A percentile compares a stretch with the other conserved stretches of the same genome.
Conservation (phyloP, 169 alveolate genomes). For the Besnoitia besnoiti region DNA sequence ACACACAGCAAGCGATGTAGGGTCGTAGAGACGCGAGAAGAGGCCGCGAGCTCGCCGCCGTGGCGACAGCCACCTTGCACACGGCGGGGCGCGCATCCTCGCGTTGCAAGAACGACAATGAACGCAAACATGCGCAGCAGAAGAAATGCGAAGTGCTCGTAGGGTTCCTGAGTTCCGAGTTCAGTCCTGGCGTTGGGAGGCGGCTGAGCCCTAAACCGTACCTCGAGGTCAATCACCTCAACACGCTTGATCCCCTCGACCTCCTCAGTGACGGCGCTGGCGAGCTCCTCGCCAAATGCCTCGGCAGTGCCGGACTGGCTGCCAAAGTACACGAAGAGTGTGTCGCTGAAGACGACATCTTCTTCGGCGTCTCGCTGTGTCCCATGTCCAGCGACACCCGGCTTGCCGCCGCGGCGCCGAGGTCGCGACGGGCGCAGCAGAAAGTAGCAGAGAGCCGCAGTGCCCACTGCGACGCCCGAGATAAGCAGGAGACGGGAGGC, state of each 20-base stretch:
- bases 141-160: too few species aligned
- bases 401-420: background rate
- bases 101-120: too few species aligned
- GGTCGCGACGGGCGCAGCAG: background rate
- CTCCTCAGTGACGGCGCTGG: slow-evolving; percentile 49
- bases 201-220: too few species aligned
- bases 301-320: slow-evolving; percentile 79
- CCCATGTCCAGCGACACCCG: background rate
- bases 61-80: too few species aligned
- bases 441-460: background rate
- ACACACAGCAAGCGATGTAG: background rate
- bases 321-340: slow-evolving; percentile 74
- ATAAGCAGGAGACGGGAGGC: background rate
- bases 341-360: slow-evolving; percentile 36
- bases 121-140: too few species aligned
- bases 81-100: too few species aligned
- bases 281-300: slow-evolving; percentile 71
- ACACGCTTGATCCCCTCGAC: slow-evolving; percentile 43
- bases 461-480: background rate
- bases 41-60: too few species aligned
- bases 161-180: too few species aligned
- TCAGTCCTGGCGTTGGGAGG: too few species aligned
- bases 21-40: background rate
- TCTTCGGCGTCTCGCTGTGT: background rate
- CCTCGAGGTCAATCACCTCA: slow-evolving; percentile 70